Base-by-base conservation (phyloP, 2,329 filamentous ascomycete species). In the Sarocladiaceae sp. region DNA sequence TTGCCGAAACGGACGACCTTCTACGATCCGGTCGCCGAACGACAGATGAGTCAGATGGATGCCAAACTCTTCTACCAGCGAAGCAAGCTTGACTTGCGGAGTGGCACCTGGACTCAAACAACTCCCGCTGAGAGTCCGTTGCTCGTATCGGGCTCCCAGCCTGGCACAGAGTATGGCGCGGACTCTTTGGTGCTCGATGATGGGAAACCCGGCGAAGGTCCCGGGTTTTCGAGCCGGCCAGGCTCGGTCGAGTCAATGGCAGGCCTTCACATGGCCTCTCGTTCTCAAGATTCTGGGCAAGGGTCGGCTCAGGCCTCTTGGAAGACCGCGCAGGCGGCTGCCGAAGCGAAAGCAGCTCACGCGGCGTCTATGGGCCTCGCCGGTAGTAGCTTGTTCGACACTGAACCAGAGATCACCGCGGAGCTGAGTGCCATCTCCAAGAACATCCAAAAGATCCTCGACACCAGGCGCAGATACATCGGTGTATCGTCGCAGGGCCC, bases 11-110 rank as follows among this genome's bases (percentile, higher is more conserved):
- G 86, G 65, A 96, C 91, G 8, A 89, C 92, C 18, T 95, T 91
- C 65, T 97, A 96, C 71, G 92, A 97, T 69, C 90, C 93, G 63
- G 87, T 93, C 50, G 88, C 90, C 51, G 94, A 99, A 70, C 95
- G 94, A 62, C 89, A 93, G 64, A 88, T 96, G 84, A 95, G 87
- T 63, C 91, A 96, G 68, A 86, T 89, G 23, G 94, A 99, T 66
- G 90, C 93, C 54, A 97, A 96, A 70, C 80, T 97, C 56, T 96
- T 97, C 73, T 99, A 96, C 68, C 93, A 97, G 71, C 81, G 89
- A 58, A 91, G 90, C 69, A 88, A 91, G 68, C 63, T 62, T 58
- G 76, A 67, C 60, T 59, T 58, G 48, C 63, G 61, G 53, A 68
- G 59, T 54, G 67, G 62, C 51, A 65, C 59, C 53, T 73, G 70